Conservation (phyloP, 2,329 filamentous ascomycete species). For the Alternaria burnsii region DNA sequence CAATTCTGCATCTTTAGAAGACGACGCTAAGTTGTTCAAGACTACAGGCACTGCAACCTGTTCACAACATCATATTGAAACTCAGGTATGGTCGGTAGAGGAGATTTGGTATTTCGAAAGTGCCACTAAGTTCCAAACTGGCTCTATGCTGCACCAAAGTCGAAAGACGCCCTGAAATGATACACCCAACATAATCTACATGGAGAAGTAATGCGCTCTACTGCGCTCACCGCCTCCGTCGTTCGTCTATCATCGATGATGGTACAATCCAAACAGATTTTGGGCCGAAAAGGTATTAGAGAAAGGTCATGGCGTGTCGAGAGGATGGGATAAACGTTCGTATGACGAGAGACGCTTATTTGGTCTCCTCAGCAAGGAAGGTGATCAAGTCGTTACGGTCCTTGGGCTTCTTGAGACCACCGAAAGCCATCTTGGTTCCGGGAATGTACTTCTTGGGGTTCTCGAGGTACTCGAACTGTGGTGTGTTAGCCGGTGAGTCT, state of each 20-base stretch:
- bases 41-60: neutral
- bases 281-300: constrained; percentile 34
- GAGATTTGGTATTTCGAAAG: constrained; percentile 50
- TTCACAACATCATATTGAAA: neutral
- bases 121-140: constrained; percentile 47
- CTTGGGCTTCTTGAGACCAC: constrained; percentile 99
- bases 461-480: constrained; percentile 95
- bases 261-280: constrained; percentile 46
- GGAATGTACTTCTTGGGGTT: constrained; percentile 99
- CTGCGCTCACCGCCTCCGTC: constrained; percentile 41
- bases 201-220: constrained; percentile 32
- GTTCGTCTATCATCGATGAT: constrained; percentile 53
- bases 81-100: constrained; percentile 23
- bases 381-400: constrained; percentile 99
- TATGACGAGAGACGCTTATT: constrained; percentile 61
- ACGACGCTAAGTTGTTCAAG: neutral
- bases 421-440: constrained; percentile 99
- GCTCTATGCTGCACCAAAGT: constrained; percentile 46
- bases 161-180: constrained; percentile 43
- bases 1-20: neutral
- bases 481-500: constrained; percentile 20
- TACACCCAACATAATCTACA: constrained; percentile 51
- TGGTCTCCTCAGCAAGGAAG: constrained; percentile 74
- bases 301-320: constrained; percentile 39
- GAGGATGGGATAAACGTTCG: constrained; percentile 25